These are phyloP conservation scores for Tubosaeta sp. DNA, from an alignment of 768 basidiomycete species.

Conservation along the genomic window DNA sequence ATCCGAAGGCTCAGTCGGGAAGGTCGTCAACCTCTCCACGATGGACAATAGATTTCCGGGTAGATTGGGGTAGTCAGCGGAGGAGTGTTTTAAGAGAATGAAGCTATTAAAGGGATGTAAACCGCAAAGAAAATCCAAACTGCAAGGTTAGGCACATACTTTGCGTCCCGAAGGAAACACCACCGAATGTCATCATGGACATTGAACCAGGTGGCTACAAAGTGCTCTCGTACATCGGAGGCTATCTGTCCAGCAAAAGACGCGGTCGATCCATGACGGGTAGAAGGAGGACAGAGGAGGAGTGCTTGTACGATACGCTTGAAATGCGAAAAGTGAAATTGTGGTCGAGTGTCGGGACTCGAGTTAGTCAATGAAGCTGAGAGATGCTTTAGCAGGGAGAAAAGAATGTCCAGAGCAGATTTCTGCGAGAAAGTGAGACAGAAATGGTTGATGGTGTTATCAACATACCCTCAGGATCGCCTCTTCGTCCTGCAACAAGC, in stretches of 20 bases:
- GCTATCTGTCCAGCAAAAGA: slow-evolving; percentile 40
- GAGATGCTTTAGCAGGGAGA: slow-evolving; percentile 72
- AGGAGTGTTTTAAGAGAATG: slow-evolving; percentile 23
- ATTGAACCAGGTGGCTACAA: slow-evolving; percentile 70
- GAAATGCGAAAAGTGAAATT: slow-evolving; percentile 68
- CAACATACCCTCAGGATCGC: slow-evolving; percentile 61
- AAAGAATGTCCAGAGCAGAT: slow-evolving; percentile 68
- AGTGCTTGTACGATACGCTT: slow-evolving; percentile 57
- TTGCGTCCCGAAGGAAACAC: slow-evolving; percentile 82
- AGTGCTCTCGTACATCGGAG: slow-evolving; percentile 56
- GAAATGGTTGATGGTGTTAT: neutral
- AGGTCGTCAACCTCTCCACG: slow-evolving; percentile 63
- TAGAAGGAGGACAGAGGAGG: slow-evolving; percentile 56
- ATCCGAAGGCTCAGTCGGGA: slow-evolving; percentile 67
- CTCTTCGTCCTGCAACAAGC: slow-evolving; percentile 76
- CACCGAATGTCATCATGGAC: slow-evolving; percentile 81
- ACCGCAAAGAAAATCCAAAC: neutral
- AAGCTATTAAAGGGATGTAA: slow-evolving; percentile 9
- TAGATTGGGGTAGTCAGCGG: slow-evolving; percentile 36
- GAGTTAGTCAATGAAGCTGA: slow-evolving; percentile 58
- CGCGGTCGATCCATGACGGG: slow-evolving; percentile 19
- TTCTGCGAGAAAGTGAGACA: slow-evolving; percentile 38
- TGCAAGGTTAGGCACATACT: slow-evolving; percentile 38
- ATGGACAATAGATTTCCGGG: slow-evolving; percentile 55
- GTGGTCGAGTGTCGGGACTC: slow-evolving; percentile 44